These are phyloP conservation scores for Phaeotremella fagi DNA, from an alignment of 768 basidiomycete species.

Conservation along the genomic window DNA sequence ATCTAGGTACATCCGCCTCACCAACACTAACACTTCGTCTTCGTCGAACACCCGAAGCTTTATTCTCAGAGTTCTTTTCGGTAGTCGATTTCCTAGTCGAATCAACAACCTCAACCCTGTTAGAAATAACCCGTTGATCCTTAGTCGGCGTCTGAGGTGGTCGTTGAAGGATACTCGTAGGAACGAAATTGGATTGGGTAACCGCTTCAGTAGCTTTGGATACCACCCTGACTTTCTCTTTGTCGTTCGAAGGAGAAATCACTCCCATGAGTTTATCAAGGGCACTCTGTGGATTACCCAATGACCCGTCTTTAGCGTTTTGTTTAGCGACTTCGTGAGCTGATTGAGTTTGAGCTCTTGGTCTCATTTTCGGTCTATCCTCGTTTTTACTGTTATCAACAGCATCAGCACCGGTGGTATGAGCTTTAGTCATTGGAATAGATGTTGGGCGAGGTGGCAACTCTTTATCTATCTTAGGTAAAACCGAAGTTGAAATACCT, in stretches of 20 bases:
- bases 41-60: constrained; percentile 11
- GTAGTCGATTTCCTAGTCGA: no score
- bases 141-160: constrained; percentile 13
- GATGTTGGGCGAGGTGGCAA: constrained; percentile 23
- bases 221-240: neutral
- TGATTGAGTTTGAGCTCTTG: constrained; percentile 34
- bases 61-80: constrained; percentile 14
- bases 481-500: constrained; percentile 3
- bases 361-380: constrained; percentile 23
- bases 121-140: constrained; percentile 30
- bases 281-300: constrained; percentile 39
- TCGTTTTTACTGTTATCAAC: neutral
- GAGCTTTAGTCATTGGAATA: constrained; percentile 28
- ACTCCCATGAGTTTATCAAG: constrained; percentile 28
- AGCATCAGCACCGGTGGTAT: constrained; percentile 19
- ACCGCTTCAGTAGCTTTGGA: neutral
- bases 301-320: constrained; percentile 22
- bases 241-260: neutral
- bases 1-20: constrained; percentile 29
- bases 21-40: constrained; percentile 41
- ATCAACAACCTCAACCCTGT: no score
- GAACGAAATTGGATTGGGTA: neutral
- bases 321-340: constrained; percentile 38
- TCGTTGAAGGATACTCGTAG: neutral
- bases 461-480: constrained; percentile 19